A percentile compares a stretch with the other conserved stretches of the same genome.
Conservation (phyloP, 1,139 yeast species). For the Scheffersomyces titani region DNA sequence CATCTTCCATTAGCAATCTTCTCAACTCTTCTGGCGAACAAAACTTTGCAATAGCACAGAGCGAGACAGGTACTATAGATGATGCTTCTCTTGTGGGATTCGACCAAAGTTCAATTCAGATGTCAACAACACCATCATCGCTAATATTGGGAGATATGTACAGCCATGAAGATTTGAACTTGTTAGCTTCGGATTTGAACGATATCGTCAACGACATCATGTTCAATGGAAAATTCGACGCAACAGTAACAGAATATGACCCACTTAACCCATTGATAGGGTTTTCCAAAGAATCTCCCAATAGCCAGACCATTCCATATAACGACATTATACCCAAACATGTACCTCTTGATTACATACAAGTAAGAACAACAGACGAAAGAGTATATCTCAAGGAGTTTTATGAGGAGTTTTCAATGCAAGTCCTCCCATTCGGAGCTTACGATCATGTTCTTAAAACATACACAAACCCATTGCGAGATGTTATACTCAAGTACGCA, state of each 20-base stretch:
- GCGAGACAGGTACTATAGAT: not conserved
- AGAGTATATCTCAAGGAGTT: conserved; percentile 56
- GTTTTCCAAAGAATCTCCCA: not conserved
- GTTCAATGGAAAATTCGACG: conserved; percentile 6
- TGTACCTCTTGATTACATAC: conserved; percentile 37
- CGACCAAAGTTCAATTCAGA: not conserved
- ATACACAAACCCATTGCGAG: conserved; percentile 61
- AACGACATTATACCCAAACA: conserved; percentile 25
- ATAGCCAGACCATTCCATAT: not conserved
- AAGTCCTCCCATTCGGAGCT: conserved; percentile 66
- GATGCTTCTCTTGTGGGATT: not conserved
- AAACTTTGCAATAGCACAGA: not conserved
- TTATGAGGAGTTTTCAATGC: conserved; percentile 57
- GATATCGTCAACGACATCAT: conserved; percentile 44
- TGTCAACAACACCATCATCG: conserved; percentile 4
- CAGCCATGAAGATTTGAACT: conserved; percentile 36
- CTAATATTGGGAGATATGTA: conserved; percentile 13
- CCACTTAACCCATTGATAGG: not conserved
- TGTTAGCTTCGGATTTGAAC: conserved; percentile 44
- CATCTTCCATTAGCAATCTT: not conserved
- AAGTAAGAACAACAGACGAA: conserved; percentile 40
- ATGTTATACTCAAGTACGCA: conserved; percentile 61
- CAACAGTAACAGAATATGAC: not conserved
- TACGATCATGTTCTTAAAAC: conserved; percentile 33
- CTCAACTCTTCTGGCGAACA: not conserved